phyloP scores from a whole-genome alignment of 1,284 basidiomycete species.

The Rhizoctonia solani region DNA sequence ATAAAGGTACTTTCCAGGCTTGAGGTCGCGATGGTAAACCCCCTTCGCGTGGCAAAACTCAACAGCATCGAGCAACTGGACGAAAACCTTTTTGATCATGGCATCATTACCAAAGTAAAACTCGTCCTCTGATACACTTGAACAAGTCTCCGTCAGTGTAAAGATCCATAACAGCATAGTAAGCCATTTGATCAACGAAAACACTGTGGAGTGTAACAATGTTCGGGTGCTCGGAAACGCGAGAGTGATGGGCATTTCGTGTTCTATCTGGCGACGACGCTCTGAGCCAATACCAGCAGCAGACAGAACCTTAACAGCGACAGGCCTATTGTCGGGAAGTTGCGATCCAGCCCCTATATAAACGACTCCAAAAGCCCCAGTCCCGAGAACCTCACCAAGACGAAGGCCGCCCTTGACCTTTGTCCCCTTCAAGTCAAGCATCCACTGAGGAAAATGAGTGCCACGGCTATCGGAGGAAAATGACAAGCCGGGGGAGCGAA shows the following conservation, averaged over 20 bases:
- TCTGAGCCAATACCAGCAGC: conserved; percentile 63
- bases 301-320: conserved; percentile 87
- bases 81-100: conserved; percentile 61
- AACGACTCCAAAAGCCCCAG: conserved; percentile 95
- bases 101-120: conserved; percentile 63
- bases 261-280: conserved; percentile 78
- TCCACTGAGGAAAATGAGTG: conserved; percentile 6
- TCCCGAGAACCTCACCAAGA: conserved; percentile 87
- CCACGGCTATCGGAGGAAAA: conserved; percentile 66
- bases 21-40: conserved; percentile 96
- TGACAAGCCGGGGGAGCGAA: conserved; percentile 5
- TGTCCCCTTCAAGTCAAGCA: conserved; percentile 13
- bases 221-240: conserved; percentile 74
- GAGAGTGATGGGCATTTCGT: conserved; percentile 67
- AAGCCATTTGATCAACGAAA: conserved; percentile 66
- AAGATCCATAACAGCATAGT: conserved; percentile 60
- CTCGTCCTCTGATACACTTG: conserved; percentile 41
- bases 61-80: conserved; percentile 60
- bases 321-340: conserved; percentile 51
- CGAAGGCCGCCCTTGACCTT: conserved; percentile 58
- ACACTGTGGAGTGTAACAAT: conserved; percentile 90
- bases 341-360: conserved; percentile 79
- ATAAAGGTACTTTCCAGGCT: conserved; percentile 56
- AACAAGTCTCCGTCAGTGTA: conserved; percentile 62
- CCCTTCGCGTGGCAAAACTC: conserved; percentile 58